Evolutionary conservation across 805 yeast genomes (phyloP).

Genomic region (Monosporozyma solicola): DNA sequence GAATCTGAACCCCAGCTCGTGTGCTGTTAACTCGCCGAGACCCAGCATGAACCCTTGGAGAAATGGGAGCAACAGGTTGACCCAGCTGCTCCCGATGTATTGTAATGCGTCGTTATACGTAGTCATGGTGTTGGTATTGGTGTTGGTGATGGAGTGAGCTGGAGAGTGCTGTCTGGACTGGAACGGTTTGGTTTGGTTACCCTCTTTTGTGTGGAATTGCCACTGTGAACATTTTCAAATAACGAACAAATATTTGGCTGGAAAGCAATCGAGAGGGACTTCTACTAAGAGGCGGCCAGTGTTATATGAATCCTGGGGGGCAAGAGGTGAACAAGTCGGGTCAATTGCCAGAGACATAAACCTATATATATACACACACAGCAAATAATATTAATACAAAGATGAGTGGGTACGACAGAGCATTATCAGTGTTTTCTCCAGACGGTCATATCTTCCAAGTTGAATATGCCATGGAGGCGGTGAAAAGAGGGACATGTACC

Average conservation of each 20-base stretch:
- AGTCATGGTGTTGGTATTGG: neutral
- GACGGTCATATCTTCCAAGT: slow-evolving; percentile 99
- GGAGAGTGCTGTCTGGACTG: neutral
- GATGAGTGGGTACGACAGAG: slow-evolving; percentile 99
- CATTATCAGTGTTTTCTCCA: slow-evolving; percentile 95
- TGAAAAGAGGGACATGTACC: slow-evolving; percentile 95
- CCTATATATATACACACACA: neutral
- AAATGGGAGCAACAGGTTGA: slow-evolving; percentile 78
- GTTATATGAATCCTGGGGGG: too few relatives aligned
- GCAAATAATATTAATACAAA: neutral
- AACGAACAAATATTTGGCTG: too few relatives aligned
- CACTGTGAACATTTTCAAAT: neutral
- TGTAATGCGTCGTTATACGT: neutral
- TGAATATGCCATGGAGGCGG: slow-evolving; percentile 96
- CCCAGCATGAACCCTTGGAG: slow-evolving; percentile 93
- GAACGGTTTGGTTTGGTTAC: neutral
- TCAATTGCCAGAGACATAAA: too few relatives aligned
- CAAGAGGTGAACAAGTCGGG: too few relatives aligned
- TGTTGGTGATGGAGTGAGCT: too few relatives aligned
- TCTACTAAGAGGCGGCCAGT: too few relatives aligned
- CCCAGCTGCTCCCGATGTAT: slow-evolving; percentile 38
- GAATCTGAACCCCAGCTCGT: slow-evolving; percentile 75
- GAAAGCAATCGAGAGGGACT: too few relatives aligned
- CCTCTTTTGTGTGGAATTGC: neutral
- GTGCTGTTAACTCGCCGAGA: slow-evolving; percentile 90